phyloP scores from a whole-genome alignment of 805 yeast species.

The Saccharomycopsis sp. region DNA sequence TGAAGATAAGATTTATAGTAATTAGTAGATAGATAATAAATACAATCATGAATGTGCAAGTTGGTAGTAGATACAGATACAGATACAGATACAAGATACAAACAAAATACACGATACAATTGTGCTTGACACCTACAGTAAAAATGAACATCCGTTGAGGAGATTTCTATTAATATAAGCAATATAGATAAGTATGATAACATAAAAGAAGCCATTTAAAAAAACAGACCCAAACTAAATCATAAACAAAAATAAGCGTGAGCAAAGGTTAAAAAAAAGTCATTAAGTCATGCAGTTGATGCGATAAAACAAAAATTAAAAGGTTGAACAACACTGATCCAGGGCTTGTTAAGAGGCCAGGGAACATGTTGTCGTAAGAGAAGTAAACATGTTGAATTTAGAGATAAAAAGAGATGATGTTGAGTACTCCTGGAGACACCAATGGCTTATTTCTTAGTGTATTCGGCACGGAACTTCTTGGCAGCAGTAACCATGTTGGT shows the following conservation, averaged over 20 bases:
- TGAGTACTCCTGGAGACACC: too few species aligned
- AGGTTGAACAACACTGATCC: background rate
- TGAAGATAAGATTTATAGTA: too few species aligned
- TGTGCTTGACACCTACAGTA: too few species aligned
- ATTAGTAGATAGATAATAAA: too few species aligned
- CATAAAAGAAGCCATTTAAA: too few species aligned
- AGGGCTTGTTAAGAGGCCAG: background rate
- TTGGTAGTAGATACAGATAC: conserved; percentile 7
- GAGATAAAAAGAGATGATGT: too few species aligned
- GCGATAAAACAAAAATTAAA: conserved; percentile 4
- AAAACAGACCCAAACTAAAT: conserved; percentile 1
- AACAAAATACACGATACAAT: background rate
- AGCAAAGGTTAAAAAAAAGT: background rate
- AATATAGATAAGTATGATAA: background rate
- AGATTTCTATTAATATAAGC: background rate
- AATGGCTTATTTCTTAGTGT: conserved; percentile 11
- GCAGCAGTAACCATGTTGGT: conserved; percentile 99
- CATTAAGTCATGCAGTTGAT: conserved; percentile 17
- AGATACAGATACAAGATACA: background rate
- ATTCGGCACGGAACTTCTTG: conserved; percentile 78
- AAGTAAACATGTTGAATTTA: background rate
- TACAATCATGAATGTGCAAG: too few species aligned
- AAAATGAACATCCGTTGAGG: conserved; percentile 17
- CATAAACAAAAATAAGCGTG: background rate
- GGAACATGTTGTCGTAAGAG: background rate